Base-by-base conservation (phyloP, 768 basidiomycete species). In the Panellus pusillus region DNA sequence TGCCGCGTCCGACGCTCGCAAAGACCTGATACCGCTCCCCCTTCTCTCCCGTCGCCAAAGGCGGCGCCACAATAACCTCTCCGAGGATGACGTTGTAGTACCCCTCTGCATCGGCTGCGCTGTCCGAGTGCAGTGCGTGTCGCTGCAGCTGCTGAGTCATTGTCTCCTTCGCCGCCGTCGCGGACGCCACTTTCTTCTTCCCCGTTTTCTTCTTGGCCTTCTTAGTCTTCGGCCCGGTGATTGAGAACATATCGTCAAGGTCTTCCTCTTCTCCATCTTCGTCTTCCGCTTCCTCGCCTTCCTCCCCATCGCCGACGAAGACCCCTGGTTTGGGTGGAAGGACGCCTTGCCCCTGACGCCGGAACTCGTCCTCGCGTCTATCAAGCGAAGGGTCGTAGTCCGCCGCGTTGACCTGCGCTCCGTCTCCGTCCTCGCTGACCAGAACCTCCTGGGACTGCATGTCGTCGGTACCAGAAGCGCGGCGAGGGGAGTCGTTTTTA, bases 51-150 rank as follows among this genome's bases (percentile, higher is more conserved):
- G 46, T 37, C 0, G 37, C 15, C 13, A 47, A 52, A 18, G 59
- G 47, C 20, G 54, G 59, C 1, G 59, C 52, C 6, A 40, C 36
- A 15, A 99, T 77, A 54, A 93, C 86, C 71, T 99, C 97, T 40
- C 96, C 97, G 14, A 98, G 83, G 47, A 95, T 92, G 47, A 97
- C 82, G 53, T 85, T 84, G 67, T 98, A 99, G 69, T 98, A 98
- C 1, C 97, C 97, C 71, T 99, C 97, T 0, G 89, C 67, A 70
- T 98, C 97, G 31, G 96, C 87, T 6, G 89, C 93, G 24, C 93
- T 87, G 70, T 99, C 97, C 18, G 59, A 93, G 73, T 1, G 85
- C 85, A n/a, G 67, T 52, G 41, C 44, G 5, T 54, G 57, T 18
- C 49, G 54, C 14, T 55, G 58, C 17, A 24, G 46, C 38, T 43